Conservation (phyloP, 192 early-diverging fungal species). For the Funneliformis mosseae region DNA sequence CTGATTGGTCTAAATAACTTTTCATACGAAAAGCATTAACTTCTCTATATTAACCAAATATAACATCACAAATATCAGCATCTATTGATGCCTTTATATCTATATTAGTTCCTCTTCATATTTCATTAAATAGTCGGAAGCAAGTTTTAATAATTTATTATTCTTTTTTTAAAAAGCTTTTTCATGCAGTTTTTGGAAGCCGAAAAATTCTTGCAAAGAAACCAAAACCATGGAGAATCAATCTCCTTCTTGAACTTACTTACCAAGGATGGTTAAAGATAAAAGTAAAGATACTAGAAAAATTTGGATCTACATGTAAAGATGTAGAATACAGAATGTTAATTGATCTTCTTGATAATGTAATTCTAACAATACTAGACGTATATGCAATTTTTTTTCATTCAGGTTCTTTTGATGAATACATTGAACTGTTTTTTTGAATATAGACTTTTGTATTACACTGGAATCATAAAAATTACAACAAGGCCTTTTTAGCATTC, state of each 20-base stretch:
- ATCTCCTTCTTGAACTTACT: background rate
- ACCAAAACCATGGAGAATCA: background rate
- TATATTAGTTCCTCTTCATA: constrained; percentile 5
- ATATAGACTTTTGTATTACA: background rate
- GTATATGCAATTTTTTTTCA: background rate
- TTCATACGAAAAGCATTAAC: constrained; percentile 20
- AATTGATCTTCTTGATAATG: background rate
- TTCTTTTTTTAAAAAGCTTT: constrained; percentile 15
- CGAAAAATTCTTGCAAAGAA: background rate
- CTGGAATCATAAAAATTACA: background rate
- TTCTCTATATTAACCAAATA: background rate
- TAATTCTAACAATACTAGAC: background rate
- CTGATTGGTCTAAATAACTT: constrained; percentile 6
- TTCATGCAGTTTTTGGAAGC: background rate
- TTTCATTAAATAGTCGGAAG: background rate
- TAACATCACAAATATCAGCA: background rate
- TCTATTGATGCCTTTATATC: background rate
- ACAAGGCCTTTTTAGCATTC: background rate
- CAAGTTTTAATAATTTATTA: constrained; percentile 3
- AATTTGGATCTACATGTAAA: too few species aligned
- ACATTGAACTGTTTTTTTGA: background rate
- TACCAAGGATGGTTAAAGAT: background rate
- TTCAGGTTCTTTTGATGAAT: background rate
- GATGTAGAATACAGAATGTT: background rate
- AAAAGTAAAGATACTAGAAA: background rate